phyloP scores from a whole-genome alignment of 139 green algal species.

The Tetratostichococcus sp. region DNA sequence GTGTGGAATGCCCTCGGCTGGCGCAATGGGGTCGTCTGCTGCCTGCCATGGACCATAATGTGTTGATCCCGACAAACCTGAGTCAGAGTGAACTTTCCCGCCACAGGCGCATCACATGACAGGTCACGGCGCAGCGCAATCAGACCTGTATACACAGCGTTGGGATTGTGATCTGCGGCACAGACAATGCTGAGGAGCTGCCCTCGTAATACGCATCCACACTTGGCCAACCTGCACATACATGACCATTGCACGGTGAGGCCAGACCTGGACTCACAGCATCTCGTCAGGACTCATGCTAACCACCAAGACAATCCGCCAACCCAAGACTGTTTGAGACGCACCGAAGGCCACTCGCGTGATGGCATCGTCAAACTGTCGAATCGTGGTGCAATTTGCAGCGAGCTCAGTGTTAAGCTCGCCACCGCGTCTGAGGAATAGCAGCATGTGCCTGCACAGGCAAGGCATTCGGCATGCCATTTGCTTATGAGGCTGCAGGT shows the following conservation, averaged over 20 bases:
- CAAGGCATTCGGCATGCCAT: neutral
- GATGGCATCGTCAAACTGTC: slow-evolving; percentile 84
- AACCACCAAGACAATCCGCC: no score
- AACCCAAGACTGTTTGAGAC: neutral
- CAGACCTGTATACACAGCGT: slow-evolving; percentile 65
- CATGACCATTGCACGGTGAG: neutral
- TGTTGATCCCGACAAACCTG: no score
- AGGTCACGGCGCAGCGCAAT: neutral
- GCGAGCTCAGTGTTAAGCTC: slow-evolving; percentile 25
- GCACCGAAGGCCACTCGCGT: slow-evolving; percentile 56
- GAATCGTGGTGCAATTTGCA: slow-evolving; percentile 48
- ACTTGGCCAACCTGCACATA: slow-evolving; percentile 48
- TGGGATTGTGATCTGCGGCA: slow-evolving; percentile 32
- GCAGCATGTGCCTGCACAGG: neutral
- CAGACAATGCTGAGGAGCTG: neutral
- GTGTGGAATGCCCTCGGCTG: slow-evolving; percentile 67
- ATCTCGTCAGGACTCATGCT: no score
- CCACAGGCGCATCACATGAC: no score
- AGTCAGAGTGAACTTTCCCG: no score
- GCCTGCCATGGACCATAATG: slow-evolving; percentile 32
- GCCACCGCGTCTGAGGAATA: neutral
- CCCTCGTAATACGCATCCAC: slow-evolving; percentile 85
- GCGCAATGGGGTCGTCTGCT: slow-evolving; percentile 85
- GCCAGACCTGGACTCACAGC: no score
- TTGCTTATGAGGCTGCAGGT: no score